Base-by-base conservation (phyloP, 768 basidiomycete genomes). In the Cyathus striatus region DNA sequence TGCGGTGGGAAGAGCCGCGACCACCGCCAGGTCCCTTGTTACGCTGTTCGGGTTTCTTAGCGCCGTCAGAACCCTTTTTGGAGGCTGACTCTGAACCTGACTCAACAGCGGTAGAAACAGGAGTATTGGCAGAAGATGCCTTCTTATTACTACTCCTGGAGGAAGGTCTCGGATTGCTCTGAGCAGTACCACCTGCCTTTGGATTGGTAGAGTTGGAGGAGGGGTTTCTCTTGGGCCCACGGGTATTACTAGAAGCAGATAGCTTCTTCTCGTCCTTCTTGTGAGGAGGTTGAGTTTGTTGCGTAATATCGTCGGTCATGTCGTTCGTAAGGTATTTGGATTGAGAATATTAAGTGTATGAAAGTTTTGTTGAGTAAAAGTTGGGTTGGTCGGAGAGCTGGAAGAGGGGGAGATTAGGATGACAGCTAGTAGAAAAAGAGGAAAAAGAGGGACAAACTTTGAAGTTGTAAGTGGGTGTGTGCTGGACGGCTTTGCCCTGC, bases 401-500 rank as follows among this genome's bases (percentile, higher is more conserved):
- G 14, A 34, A 9, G 20, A n/a, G 20, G 6, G 35, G 35, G 9
- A 18, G 20, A 17, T 10, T 23, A 5, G 24, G 21, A 33, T 16
- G 26, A n/a, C n/a, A n/a, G n/a, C n/a, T n/a, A n/a, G n/a, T n/a
- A n/a, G n/a, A n/a, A n/a, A n/a, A n/a, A n/a, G n/a, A n/a, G n/a
- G n/a, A n/a, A n/a, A 6, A 14, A 45, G 23, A 30, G 41, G 34
- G 37, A 61, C 60, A 34, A 33, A 80, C 78, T 70, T 72, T 63
- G 53, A 54, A 65, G 67, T 54, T 53, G 44, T 45, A 49, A 39
- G 55, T 66, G 68, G 61, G 59, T 62, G 53, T 58, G 52, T 52
- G 60, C 66, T 75, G 72, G 67, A 73, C 64, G 81, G 78, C 78
- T 86, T 81, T 88, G 86, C 87, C 87, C 85, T 86, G 87, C 75